phyloP scores from a whole-genome alignment of 257 asterid genomes.

The Thymus quinquecostatus region DNA sequence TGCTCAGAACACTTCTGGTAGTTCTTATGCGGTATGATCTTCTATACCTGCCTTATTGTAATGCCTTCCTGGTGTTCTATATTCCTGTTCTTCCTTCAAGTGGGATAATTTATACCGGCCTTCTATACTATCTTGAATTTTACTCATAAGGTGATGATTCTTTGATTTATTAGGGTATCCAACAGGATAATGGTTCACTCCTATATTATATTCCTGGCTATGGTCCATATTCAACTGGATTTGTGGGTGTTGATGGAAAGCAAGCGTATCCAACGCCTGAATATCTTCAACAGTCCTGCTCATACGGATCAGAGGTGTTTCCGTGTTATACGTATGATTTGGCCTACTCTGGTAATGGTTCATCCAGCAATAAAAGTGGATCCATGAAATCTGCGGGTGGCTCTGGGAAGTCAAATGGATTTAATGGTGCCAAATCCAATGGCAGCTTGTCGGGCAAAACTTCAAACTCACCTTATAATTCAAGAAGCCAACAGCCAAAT shows the following conservation, averaged over 20 bases:
- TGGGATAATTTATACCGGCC: neutral
- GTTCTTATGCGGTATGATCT: conserved; percentile 52
- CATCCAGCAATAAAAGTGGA: conserved; percentile 41
- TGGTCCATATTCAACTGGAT: conserved; percentile 64
- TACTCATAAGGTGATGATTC: conserved; percentile 1
- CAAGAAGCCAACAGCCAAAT: conserved; percentile 47
- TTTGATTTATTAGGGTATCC: conserved; percentile 46
- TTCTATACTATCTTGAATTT: neutral
- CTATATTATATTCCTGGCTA: conserved; percentile 64
- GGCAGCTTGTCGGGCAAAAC: conserved; percentile 35
- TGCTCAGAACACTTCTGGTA: conserved; percentile 41
- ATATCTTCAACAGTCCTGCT: conserved; percentile 49
- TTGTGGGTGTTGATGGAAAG: conserved; percentile 58
- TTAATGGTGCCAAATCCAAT: conserved; percentile 39
- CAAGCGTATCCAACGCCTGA: conserved; percentile 55
- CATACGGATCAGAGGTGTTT: conserved; percentile 61
- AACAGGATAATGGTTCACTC: conserved; percentile 51
- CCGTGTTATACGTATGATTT: conserved; percentile 55
- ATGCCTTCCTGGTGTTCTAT: neutral
- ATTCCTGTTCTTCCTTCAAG: neutral
- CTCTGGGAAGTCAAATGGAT: conserved; percentile 50
- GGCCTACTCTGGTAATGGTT: conserved; percentile 50
- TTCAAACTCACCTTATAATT: conserved; percentile 44
- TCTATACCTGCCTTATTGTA: neutral
- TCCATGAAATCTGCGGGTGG: conserved; percentile 48